Percentiles rank a stretch among this genome's conserved stretches.
Conservation (phyloP, 1,284 basidiomycete species). For the Leccinum subrobustum region DNA sequence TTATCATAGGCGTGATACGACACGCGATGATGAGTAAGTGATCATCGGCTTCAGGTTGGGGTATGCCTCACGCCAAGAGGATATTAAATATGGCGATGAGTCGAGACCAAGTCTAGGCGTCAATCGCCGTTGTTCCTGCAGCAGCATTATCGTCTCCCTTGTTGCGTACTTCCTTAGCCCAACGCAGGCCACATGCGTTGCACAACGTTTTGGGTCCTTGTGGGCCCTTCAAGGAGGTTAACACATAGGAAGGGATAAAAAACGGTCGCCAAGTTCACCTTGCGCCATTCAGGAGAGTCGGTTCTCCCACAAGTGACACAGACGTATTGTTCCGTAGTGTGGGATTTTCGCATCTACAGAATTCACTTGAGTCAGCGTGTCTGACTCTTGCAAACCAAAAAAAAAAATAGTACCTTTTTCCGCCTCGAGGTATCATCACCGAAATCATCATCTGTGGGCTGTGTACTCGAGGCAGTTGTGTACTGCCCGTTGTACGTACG, state of each 20-base stretch:
- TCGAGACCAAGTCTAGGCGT: slow-evolving; percentile 11
- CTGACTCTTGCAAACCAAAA: no score
- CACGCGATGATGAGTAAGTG: slow-evolving; percentile 2
- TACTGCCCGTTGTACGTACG: slow-evolving; percentile 20
- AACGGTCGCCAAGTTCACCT: slow-evolving; percentile 42
- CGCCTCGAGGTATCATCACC: slow-evolving; percentile 30
- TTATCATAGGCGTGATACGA: slow-evolving; percentile 3
- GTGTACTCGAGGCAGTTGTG: slow-evolving; percentile 13
- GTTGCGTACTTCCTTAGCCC: slow-evolving; percentile 69
- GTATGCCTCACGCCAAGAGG: slow-evolving; percentile 4
- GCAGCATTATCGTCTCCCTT: slow-evolving; percentile 34
- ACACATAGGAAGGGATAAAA: slow-evolving; percentile 10
- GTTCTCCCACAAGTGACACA: slow-evolving; percentile 79
- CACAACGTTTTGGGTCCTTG: slow-evolving; percentile 84
- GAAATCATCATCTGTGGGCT: slow-evolving; percentile 27
- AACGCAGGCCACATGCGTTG: slow-evolving; percentile 83
- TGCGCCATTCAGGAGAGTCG: slow-evolving; percentile 83
- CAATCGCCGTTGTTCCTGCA: slow-evolving; percentile 22
- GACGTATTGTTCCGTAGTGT: slow-evolving; percentile 62
- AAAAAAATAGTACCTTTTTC: slow-evolving; percentile 40
- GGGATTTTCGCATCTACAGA: slow-evolving; percentile 45
- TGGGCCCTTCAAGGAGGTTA: slow-evolving; percentile 55
- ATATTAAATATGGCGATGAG: not conserved
- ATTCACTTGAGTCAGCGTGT: slow-evolving; percentile 3
- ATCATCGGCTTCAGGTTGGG: slow-evolving; percentile 5